phyloP scores from a whole-genome alignment of 2,329 filamentous ascomycete genomes.

The Fusarium falciforme region DNA sequence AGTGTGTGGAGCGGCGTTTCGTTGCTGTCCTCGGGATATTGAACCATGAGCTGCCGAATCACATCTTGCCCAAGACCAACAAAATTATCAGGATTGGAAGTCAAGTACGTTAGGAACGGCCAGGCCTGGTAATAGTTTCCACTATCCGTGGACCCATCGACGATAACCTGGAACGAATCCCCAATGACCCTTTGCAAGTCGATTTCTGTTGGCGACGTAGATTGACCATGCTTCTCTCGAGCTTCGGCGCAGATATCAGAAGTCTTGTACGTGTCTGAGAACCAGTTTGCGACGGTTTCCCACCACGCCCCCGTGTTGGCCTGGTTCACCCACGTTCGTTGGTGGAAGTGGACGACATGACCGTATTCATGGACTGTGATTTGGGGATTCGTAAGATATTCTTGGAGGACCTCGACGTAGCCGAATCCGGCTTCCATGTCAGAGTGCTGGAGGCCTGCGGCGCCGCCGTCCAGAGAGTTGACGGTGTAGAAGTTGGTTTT shows the following conservation, averaged over 20 bases:
- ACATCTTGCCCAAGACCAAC: not conserved
- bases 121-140: not conserved
- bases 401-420: not conserved
- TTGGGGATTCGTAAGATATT: not conserved
- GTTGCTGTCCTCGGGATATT: not conserved
- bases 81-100: not conserved
- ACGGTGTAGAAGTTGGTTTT: not conserved
- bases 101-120: not conserved
- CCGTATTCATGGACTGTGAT: not conserved
- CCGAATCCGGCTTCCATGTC: not conserved
- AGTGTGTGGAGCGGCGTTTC: not conserved
- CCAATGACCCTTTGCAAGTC: not conserved
- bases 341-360: not conserved
- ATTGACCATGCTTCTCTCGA: not conserved
- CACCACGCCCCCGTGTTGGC: conserved; percentile 1
- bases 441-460: not conserved
- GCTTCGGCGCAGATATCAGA: not conserved
- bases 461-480: not conserved
- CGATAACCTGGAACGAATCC: not conserved
- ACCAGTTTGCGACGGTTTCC: not conserved
- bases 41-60: not conserved
- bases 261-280: not conserved
- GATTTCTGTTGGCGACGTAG: not conserved
- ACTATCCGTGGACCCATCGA: not conserved
- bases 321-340: not conserved